Percentiles rank a stretch among this genome's conserved stretches.
Evolutionary conservation across 2,329 filamentous ascomycete genomes (phyloP).

Genomic region (Alternaria metachromatica): DNA sequence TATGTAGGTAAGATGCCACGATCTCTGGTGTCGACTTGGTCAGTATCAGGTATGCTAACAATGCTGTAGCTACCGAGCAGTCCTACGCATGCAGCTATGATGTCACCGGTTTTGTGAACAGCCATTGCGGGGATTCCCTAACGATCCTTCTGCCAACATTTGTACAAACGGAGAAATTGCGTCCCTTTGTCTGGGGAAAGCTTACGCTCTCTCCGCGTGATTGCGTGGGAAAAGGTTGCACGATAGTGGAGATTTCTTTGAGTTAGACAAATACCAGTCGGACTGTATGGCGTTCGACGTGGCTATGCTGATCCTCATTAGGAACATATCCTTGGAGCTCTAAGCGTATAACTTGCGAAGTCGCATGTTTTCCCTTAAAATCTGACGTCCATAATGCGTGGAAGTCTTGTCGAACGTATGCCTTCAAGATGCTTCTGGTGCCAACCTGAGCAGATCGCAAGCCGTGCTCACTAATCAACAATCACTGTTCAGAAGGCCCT

Average conservation of each 20-base stretch:
- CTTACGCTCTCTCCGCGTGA: not conserved
- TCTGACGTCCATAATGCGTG: not conserved
- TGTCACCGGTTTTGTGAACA: not conserved
- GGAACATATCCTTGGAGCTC: not conserved
- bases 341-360: not conserved
- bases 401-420: not conserved
- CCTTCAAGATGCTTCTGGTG: not conserved
- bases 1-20: not conserved
- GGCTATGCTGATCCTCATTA: not conserved
- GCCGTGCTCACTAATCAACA: not conserved
- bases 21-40: not conserved
- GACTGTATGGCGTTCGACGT: not conserved
- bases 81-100: not conserved
- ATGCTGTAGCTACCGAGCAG: not conserved
- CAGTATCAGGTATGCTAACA: not conserved
- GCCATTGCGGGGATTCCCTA: not conserved
- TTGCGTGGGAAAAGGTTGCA: not conserved
- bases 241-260: not conserved
- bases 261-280: not conserved
- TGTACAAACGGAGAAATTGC: not conserved
- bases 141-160: not conserved
- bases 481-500: not conserved
- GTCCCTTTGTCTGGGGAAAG: not conserved
- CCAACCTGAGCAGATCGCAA: not conserved
- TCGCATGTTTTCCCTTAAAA: not conserved